Percentiles rank a stretch among this genome's conserved stretches.
These are phyloP conservation scores for Myxozyma nipponensis DNA, from an alignment of 805 yeast genomes.

Conservation along the genomic window DNA sequence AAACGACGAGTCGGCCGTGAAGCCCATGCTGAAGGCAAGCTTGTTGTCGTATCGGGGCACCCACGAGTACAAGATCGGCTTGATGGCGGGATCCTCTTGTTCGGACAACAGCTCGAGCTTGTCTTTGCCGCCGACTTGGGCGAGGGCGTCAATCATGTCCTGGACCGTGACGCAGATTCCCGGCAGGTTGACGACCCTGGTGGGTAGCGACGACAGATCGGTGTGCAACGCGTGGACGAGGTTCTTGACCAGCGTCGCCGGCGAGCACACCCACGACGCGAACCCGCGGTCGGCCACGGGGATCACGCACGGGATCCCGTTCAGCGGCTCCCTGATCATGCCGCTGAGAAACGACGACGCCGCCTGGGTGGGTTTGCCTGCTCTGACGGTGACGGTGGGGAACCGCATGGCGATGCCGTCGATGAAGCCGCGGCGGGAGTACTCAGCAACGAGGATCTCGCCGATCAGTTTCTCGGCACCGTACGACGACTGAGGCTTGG, in stretches of 20 bases:
- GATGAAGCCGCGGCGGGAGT: slow-evolving; percentile 29
- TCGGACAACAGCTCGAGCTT: slow-evolving; percentile 19
- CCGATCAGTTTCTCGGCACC: slow-evolving; percentile 32
- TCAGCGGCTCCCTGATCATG: slow-evolving; percentile 30
- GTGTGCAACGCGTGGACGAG: slow-evolving; percentile 24
- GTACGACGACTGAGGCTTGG: slow-evolving; percentile 32
- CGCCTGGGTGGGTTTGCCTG: slow-evolving; percentile 31
- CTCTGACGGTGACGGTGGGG: slow-evolving; percentile 28
- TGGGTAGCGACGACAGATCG: slow-evolving; percentile 4
- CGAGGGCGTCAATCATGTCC: slow-evolving; percentile 31
- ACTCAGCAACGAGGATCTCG: slow-evolving; percentile 29
- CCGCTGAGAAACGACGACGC: slow-evolving; percentile 32
- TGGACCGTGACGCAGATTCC: slow-evolving; percentile 30
- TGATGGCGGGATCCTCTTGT: slow-evolving; percentile 16
- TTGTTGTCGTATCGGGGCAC: slow-evolving; percentile 25
- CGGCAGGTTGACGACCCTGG: slow-evolving; percentile 29
- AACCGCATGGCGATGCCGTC: slow-evolving; percentile 29
- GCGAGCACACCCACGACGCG: slow-evolving; percentile 28
- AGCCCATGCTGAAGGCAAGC: slow-evolving; percentile 13
- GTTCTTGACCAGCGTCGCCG: slow-evolving; percentile 25
- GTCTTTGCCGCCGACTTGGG: slow-evolving; percentile 25
- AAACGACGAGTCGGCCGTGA: slow-evolving; percentile 11
- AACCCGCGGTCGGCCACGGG: slow-evolving; percentile 25
- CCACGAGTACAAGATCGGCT: slow-evolving; percentile 29
- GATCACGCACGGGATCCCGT: slow-evolving; percentile 21